Conservation (phyloP, 768 basidiomycete species). For the Boletus reticulatus region DNA sequence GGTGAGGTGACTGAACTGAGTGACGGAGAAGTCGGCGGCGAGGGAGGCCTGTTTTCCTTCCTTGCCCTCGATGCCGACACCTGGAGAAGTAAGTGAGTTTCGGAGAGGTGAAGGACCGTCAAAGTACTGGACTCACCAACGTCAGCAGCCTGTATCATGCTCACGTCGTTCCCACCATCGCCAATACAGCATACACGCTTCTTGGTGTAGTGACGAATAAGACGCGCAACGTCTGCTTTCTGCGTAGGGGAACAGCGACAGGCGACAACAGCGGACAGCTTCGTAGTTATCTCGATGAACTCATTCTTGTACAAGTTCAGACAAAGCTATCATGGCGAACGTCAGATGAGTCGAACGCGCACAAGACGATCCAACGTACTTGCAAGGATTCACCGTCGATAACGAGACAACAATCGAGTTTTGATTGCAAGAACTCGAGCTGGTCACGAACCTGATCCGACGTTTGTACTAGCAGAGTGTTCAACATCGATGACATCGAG, state of each 20-base stretch:
- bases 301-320: conserved; percentile 88
- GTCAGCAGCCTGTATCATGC: conserved; percentile 99
- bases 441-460: conserved; percentile 81
- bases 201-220: conserved; percentile 87
- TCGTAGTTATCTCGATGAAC: conserved; percentile 95
- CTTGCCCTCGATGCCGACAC: conserved; percentile 97
- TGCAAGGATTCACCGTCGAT: conserved; percentile 97
- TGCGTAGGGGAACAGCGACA: conserved; percentile 99
- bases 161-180: conserved; percentile 98
- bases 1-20: conserved; percentile 92
- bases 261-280: conserved; percentile 93
- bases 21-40: conserved; percentile 98
- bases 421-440: conserved; percentile 90
- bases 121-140: conserved; percentile 65
- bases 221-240: conserved; percentile 94
- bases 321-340: conserved; percentile 60
- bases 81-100: conserved; percentile 36
- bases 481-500: background rate
- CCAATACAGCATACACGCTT: conserved; percentile 99
- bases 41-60: conserved; percentile 98
- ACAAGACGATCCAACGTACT: conserved; percentile 40
- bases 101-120: background rate
- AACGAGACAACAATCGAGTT: conserved; percentile 95
- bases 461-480: conserved; percentile 65
- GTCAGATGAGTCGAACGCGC: background rate